Base-by-base conservation (phyloP, 176 grass and related monocot species). In the Ensete ventricosum region DNA sequence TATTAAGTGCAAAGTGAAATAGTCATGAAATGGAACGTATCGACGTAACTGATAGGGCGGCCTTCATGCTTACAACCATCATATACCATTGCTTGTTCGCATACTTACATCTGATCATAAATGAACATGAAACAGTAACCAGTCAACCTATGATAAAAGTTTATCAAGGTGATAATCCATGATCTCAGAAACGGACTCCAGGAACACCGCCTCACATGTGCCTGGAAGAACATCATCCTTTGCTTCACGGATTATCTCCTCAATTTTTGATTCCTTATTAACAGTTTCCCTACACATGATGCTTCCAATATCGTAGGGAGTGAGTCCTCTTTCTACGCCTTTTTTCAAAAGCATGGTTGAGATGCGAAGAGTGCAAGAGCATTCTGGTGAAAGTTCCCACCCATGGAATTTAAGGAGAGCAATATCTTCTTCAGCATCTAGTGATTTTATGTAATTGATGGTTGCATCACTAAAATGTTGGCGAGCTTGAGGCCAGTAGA, bases 291-390 rank as follows among this genome's bases (percentile, higher is more conserved):
- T 93, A 76, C 84, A 95, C 83, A 95, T 67, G 80, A 95, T 82
- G 51, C 87, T 87, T 22, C 91, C 91, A 58, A 95, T 95, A 73
- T 90, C 85, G 70, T 81, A 84, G 0, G 91, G 91, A 67, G 88
- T 88, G 48, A 95, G 81, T 50, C 88, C 83, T 14, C 81, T 86
- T 8, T 74, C 67, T 52, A 76, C 76, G 13, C 91, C 91, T 54
- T 95, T 95, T 74, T 88, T 95, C 78, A 95, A 77, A 75, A 95
- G 91, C 83, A 90, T 88, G 50, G 91, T 91, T 59, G 85, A 79
- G 74, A 90, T 88, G 62, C 75, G 76, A 68, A 91, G 62, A 58
- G 85, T 76, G 13, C 79, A 72, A 57, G 75, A 75, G 1, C 88
- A 90, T 22, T 77, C 70, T 26, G 72, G 26, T 24, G 88, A 79